Conservation (phyloP, 2,329 filamentous ascomycete genomes). For the Aspergillus oerlinghausenensis region DNA sequence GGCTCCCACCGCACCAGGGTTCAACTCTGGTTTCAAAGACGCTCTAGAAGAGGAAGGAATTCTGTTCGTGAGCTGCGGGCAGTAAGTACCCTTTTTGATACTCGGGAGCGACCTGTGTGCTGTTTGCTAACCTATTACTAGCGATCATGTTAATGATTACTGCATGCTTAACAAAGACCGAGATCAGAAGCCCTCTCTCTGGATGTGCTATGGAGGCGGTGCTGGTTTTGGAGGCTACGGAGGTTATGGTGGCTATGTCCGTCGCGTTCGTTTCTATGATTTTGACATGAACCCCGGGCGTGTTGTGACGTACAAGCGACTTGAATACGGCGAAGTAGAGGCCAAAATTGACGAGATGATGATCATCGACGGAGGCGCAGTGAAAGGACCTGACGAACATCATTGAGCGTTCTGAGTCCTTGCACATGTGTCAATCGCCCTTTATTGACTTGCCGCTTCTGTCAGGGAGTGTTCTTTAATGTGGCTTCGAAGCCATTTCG, state of each 20-base stretch:
- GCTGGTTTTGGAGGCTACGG: conserved; percentile 92
- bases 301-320: conserved; percentile 86
- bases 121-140: conserved; percentile 31
- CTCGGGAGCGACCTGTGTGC: background rate
- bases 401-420: background rate
- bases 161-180: conserved; percentile 65
- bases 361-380: conserved; percentile 56
- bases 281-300: conserved; percentile 86
- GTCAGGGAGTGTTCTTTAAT: background rate
- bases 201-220: conserved; percentile 98
- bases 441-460: background rate
- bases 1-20: conserved; percentile 77
- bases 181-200: conserved; percentile 63
- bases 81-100: conserved; percentile 54
- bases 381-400: conserved; percentile 33
- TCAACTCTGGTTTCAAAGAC: conserved; percentile 90
- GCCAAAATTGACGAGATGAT: conserved; percentile 56
- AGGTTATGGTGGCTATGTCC: conserved; percentile 79
- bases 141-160: conserved; percentile 95
- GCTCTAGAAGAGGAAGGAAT: conserved; percentile 82
- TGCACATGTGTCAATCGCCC: background rate
- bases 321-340: conserved; percentile 61
- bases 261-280: conserved; percentile 83
- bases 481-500: background rate
- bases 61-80: conserved; percentile 82